Base-by-base conservation (phyloP, 768 basidiomycete genomes). In the Xerocomellus dryophilus region DNA sequence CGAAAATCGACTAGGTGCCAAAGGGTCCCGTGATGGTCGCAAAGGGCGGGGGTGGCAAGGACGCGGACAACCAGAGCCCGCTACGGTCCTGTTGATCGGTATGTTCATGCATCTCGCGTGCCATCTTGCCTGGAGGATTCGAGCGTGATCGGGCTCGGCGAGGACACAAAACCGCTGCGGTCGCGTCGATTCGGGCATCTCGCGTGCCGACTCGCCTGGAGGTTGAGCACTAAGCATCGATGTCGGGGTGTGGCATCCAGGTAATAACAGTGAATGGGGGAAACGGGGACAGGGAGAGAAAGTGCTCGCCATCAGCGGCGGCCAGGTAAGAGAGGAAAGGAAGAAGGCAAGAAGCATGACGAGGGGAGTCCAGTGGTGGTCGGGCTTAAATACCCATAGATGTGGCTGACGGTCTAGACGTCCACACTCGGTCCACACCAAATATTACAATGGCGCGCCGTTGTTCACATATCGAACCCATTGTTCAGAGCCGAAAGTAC, bases 321-420 rank as follows among this genome's bases (percentile, higher is more conserved):
- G 27, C 15, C 18, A 54, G 14, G 41, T 12, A 23, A 15, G 44
- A 47, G 34, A 34, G 35, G 42, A 36, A 11, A 40, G 32, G 36
- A 14, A 43, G 45, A 29, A 34, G 27, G 15, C 10, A 36, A 23
- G 32, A 10, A 39, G 5, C 14, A 20, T 42, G 36, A 27, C 11
- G 56, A 36, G 15, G 35, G 17, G 12, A 35, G 10, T 36, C 29
- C 15, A 29, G 29, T 6, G 34, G 15, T 41, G 38, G 47, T 23
- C 21, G 35, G 8, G 41, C 7, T 60, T 59, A 60, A 48, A 59
- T 59, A 59, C 58, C 36, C 4, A 7, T 17, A 8, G 39, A 1
- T 10, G 58, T 27, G 58, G 58, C 58, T 59, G 58, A 60, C 58
- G 14, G 21, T 34, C 18, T 8, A 29, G 8, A 20, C 12, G 52